Evolutionary conservation across 495 filamentous ascomycete species (phyloP).

Genomic region (Daldinia vernicosa): DNA sequence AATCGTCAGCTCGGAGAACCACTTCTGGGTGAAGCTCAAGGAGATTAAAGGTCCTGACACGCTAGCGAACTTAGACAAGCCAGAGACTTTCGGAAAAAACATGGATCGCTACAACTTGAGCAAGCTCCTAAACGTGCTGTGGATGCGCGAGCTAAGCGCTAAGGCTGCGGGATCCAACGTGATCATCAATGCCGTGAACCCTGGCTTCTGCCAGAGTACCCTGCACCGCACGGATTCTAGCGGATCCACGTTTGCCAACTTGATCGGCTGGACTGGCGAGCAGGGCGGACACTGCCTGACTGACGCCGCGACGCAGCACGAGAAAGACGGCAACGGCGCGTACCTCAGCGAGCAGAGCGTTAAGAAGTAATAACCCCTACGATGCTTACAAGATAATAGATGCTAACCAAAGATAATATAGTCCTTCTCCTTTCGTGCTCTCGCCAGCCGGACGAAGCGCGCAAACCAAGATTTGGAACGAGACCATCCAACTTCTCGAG

Average conservation of each 20-base stretch:
- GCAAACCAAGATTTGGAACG: slow-evolving; percentile 18
- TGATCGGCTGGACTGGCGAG: slow-evolving; percentile 25
- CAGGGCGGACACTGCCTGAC: slow-evolving; percentile 32
- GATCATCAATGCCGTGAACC: slow-evolving; percentile 34
- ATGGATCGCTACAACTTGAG: slow-evolving; percentile 36
- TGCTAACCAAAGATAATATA: slow-evolving; percentile 3
- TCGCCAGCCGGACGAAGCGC: slow-evolving; percentile 7
- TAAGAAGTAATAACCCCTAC: slow-evolving; percentile 13
- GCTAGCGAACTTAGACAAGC: neutral
- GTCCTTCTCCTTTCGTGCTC: slow-evolving; percentile 26
- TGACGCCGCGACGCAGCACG: slow-evolving; percentile 28
- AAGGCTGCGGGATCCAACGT: slow-evolving; percentile 10
- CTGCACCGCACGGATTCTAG: slow-evolving; percentile 29
- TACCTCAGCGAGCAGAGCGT: slow-evolving; percentile 39
- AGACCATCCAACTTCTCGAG: slow-evolving; percentile 18
- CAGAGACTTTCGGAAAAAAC: slow-evolving; percentile 14
- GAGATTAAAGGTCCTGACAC: slow-evolving; percentile 16
- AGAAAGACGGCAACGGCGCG: slow-evolving; percentile 17
- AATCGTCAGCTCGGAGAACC: slow-evolving; percentile 29
- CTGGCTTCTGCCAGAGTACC: slow-evolving; percentile 29
- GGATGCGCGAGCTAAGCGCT: slow-evolving; percentile 32
- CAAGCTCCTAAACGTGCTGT: slow-evolving; percentile 34
- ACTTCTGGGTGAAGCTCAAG: slow-evolving; percentile 21
- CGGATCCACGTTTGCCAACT: slow-evolving; percentile 13
- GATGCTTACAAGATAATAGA: neutral